These are phyloP conservation scores for Ogataea allantospora DNA, from an alignment of 805 yeast genomes.

Conservation along the genomic window DNA sequence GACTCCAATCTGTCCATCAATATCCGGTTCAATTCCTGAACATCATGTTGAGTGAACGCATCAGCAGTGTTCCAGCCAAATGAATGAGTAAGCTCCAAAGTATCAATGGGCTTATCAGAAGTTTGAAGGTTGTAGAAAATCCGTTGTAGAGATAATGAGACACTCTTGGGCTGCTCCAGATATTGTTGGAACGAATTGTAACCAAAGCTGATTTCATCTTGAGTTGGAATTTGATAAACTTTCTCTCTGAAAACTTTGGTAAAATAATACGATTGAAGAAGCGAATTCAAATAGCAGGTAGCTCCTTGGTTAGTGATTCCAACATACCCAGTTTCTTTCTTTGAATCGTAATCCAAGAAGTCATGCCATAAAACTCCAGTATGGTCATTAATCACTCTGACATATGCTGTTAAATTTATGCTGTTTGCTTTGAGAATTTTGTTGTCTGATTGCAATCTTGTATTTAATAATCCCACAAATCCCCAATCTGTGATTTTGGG, in stretches of 20 bases:
- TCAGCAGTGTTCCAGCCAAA: constrained; percentile 98
- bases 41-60: constrained; percentile 97
- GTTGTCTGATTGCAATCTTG: constrained; percentile 39
- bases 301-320: constrained; percentile 98
- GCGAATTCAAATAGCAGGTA: constrained; percentile 91
- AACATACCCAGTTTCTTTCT: constrained; percentile 82
- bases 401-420: constrained; percentile 72
- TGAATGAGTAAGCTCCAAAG: constrained; percentile 80
- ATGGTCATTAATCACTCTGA: constrained; percentile 77
- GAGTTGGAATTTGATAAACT: constrained; percentile 88
- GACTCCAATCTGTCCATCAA: constrained; percentile 91
- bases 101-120: constrained; percentile 74
- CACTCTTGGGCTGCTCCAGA: constrained; percentile 45
- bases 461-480: constrained; percentile 71
- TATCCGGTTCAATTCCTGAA: constrained; percentile 92
- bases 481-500: constrained; percentile 93
- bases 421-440: constrained; percentile 44
- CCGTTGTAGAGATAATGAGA: constrained; percentile 82
- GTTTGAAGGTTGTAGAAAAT: constrained; percentile 78
- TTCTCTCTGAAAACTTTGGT: constrained; percentile 79
- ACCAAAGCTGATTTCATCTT: constrained; percentile 44
- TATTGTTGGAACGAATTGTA: constrained; percentile 26
- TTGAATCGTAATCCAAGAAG: constrained; percentile 80
- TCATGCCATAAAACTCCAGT: constrained; percentile 96
- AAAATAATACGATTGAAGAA: constrained; percentile 85